phyloP scores from a whole-genome alignment of 768 basidiomycete species.

The Psilocybe cyanescens region DNA sequence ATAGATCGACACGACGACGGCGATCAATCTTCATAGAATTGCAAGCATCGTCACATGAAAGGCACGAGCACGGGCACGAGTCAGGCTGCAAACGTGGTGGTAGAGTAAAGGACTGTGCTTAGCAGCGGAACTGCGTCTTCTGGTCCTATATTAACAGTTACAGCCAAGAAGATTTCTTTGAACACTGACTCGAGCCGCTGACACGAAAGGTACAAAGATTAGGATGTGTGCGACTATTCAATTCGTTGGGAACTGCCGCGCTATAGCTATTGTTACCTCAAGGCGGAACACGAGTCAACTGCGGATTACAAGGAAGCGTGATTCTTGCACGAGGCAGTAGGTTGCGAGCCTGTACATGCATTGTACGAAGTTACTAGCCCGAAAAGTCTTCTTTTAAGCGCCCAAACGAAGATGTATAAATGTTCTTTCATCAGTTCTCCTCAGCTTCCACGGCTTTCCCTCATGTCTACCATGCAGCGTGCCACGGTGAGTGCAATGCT shows the following conservation, averaged over 20 bases:
- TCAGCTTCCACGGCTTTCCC: background rate
- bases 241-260: no score
- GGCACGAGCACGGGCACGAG: no score
- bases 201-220: no score
- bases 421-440: background rate
- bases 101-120: no score
- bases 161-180: no score
- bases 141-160: no score
- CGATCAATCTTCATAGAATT: background rate
- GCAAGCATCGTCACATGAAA: no score
- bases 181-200: no score
- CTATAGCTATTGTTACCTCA: no score
- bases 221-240: no score
- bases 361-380: background rate
- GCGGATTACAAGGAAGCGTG: background rate
- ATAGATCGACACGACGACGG: background rate
- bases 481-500: background rate
- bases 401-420: background rate
- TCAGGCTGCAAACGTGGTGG: no score
- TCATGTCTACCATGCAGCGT: background rate
- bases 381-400: conserved; percentile 9
- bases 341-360: background rate
- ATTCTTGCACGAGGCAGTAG: background rate
- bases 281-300: background rate
- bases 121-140: no score